Percentiles rank a stretch among this genome's conserved stretches.
phyloP scores from a whole-genome alignment of 257 asterid species.

The Prunella vulgaris region DNA sequence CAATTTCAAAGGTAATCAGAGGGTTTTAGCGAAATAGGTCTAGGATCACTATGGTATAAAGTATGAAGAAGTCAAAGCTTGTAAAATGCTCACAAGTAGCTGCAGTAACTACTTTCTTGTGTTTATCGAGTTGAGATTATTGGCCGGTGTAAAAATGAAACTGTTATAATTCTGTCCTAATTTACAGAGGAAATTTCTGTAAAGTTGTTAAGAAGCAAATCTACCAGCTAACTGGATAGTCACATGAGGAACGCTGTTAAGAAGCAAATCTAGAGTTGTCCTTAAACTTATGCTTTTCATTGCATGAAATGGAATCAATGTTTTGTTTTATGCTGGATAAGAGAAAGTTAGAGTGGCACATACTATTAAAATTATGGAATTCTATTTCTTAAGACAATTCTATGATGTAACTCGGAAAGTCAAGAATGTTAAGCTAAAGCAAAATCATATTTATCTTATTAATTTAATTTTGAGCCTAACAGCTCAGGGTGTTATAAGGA shows the following conservation, averaged over 20 bases:
- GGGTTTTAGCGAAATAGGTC: conserved; percentile 6
- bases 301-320: background rate
- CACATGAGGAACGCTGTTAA: background rate
- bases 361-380: background rate
- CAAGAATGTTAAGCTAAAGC: conserved; percentile 10
- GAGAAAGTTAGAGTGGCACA: background rate
- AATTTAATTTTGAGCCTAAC: background rate
- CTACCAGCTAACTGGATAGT: background rate
- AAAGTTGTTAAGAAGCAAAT: background rate
- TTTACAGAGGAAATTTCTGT: background rate
- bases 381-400: background rate
- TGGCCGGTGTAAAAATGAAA: background rate
- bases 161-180: background rate
- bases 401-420: background rate
- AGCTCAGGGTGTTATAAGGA: background rate
- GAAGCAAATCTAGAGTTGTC: background rate
- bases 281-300: conserved; percentile 11
- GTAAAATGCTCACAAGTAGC: background rate
- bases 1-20: background rate
- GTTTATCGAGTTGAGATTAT: background rate
- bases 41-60: background rate
- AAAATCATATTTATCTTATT: background rate
- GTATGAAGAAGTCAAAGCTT: background rate
- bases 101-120: background rate
- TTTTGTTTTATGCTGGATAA: conserved; percentile 2